Evolutionary conservation across 1,284 basidiomycete species (phyloP), one percentile per base, ranked within the genome.

Genomic region (Tetrapyrgos nigripes): DNA sequence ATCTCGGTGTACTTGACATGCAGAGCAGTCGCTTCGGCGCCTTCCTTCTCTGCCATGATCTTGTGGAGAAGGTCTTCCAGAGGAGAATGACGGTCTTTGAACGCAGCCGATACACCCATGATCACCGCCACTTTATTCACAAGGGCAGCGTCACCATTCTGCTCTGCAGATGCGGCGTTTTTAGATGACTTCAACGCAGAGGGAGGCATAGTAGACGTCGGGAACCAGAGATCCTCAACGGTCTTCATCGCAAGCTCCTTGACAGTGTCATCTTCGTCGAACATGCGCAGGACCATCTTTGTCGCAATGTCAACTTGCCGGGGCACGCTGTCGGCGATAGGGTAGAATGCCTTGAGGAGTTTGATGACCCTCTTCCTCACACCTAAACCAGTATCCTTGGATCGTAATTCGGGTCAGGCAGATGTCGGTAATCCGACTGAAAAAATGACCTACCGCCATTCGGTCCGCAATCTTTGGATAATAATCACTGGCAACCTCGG

Each of bases 331-430:
- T 84, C 78, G 1, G 88, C 86, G 4, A 88, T 83, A 8, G 73
- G 67, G 70, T 96, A 97, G 66, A 96, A 90, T 14, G 88, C 84
- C 69, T 91, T 94, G 50, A 99, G 81, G 0, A 99, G 80, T 73
- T 96, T 98, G 76, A 99, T 92, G 51, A 97, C 96, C 4, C 97
- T 88, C 70, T 97, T 97, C 31, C 97, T 85, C 2, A 99, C 97
- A 21, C 88, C 87, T 5, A 98, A 80, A 4, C 97, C 96, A 40
- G 95, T 92, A 70, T 99, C 97, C 91, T 96, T 17, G 28, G 23
- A 45, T 35, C 14, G 55, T 31, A 14, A 56, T 51, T 59, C 46
- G 29, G n/a, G n/a, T n/a, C n/a, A n/a, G n/a, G n/a, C n/a, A n/a
- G n/a, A n/a, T n/a, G 23, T 31, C 46, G 19, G 14, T n/a, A 21